These are phyloP conservation scores for Teunomyces cretensis DNA, from an alignment of 805 yeast species.

Conservation along the genomic window DNA sequence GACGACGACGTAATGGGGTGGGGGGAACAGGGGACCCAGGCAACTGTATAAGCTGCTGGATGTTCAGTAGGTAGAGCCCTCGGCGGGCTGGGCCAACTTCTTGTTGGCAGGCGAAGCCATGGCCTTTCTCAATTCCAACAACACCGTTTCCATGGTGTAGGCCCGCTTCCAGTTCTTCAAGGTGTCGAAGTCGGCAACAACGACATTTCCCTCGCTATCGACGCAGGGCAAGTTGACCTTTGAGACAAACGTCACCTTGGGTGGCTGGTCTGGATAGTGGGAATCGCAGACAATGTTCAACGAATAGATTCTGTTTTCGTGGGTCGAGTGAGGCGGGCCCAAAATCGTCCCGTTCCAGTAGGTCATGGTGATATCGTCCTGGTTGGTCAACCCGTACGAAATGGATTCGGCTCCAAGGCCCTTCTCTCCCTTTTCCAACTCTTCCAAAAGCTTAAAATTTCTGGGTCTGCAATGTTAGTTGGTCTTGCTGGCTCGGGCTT, in stretches of 20 bases:
- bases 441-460: constrained; percentile 91
- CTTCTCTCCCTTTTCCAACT: constrained; percentile 96
- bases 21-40: no score
- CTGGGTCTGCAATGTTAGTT: constrained; percentile 60
- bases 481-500: neutral
- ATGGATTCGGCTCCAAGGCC: constrained; percentile 97
- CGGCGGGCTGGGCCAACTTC: constrained; percentile 87
- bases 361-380: constrained; percentile 90
- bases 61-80: constrained; percentile 74
- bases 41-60: no score
- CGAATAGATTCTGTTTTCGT: constrained; percentile 91
- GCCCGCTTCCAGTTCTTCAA: constrained; percentile 83
- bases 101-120: constrained; percentile 85
- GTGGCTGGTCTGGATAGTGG: constrained; percentile 87
- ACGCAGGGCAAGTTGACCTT: constrained; percentile 92
- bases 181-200: constrained; percentile 52
- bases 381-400: constrained; percentile 88
- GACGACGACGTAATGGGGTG: no score
- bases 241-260: constrained; percentile 74
- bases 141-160: constrained; percentile 91
- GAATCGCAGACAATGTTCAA: constrained; percentile 79
- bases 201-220: constrained; percentile 57
- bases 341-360: constrained; percentile 97
- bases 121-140: constrained; percentile 77
- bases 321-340: constrained; percentile 91